Base-by-base conservation (phyloP, 2,329 filamentous ascomycete species). In the Emmonsia crescens region DNA sequence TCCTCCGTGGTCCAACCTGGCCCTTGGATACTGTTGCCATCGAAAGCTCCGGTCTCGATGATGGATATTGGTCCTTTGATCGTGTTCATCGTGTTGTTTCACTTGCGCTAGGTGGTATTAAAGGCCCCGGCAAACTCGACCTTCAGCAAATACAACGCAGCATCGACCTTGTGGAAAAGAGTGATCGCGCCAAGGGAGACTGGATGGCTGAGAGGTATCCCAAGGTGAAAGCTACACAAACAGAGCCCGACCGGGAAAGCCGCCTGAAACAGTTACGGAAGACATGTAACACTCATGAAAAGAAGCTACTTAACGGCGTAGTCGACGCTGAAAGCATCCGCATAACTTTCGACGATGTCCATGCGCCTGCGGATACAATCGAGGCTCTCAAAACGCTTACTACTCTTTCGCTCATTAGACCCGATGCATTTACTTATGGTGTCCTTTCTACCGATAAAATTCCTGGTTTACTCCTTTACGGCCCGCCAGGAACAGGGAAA, bases 341-440 rank as follows among this genome's bases (percentile, higher is more conserved):
- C 64, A 95, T 89, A 0, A 95, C 90, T 0, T 99, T 97, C 71
- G 81, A 84, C 29, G 89, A 96, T 71, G 88, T 99, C 24, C 90
- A 96, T 68, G 91, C 88, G 1, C 86, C 91, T 0, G 76, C 81
- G 0, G 90, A 92, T 63, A 96, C 91, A 1, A 88, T 95, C 36
- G 89, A 94, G 27, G 89, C 92, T 0, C 81, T 99, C 60, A 91
- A 93, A 72, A 90, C 91, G 5, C 82, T 97, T 58, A 99, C 94
- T 0, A 90, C 89, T 0, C 79, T 99, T 21, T 94, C 92, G 0
- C 80, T 99, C 5, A 80, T 90, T 58, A 86, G 93, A 0, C 94
- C 94, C 0, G 92, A 97, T 64, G 93, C 92, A n/a, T 99, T 97
- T 75, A 87, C 86, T 12, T 99, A 99, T 68, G 94, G 94, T 74